Conservation (phyloP, 176 grass and related monocot species). For the Pharus latifolius region DNA sequence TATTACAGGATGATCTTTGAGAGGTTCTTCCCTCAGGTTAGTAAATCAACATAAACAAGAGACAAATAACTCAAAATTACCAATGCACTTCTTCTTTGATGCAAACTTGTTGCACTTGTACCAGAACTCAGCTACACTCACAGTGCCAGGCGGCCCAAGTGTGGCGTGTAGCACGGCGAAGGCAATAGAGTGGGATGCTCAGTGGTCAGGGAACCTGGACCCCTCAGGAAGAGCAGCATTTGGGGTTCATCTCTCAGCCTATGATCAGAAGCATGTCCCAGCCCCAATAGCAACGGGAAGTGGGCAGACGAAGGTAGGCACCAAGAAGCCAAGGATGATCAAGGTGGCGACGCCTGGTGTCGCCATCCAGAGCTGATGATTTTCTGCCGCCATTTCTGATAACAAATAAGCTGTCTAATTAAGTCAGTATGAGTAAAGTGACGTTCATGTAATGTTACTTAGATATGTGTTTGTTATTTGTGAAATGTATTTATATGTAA, state of each 20-base stretch:
- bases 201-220: slow-evolving; percentile 2
- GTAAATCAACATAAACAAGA: background rate
- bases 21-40: slow-evolving; percentile 72
- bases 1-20: slow-evolving; percentile 93
- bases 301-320: no score
- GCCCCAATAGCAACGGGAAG: slow-evolving; percentile 5
- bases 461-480: no score
- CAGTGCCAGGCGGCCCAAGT: slow-evolving; percentile 20
- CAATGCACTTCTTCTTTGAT: background rate
- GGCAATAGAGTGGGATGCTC: slow-evolving; percentile 19
- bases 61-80: background rate
- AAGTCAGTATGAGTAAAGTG: no score
- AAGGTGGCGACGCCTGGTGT: background rate
- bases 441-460: no score
- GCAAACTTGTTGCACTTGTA: background rate
- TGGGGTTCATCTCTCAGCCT: slow-evolving; percentile 47
- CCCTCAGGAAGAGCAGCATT: slow-evolving; percentile 40
- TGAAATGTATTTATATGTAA: background rate
- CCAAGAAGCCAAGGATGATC: slow-evolving; percentile 31
- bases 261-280: slow-evolving; percentile 9
- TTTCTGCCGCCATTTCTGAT: background rate
- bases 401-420: slow-evolving; percentile 11
- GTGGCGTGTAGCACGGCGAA: background rate
- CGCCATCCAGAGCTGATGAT: slow-evolving; percentile 17
- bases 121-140: background rate